A percentile compares a stretch with the other conserved stretches of the same genome.
These are phyloP conservation scores for Aspergillus transmontanensis DNA, from an alignment of 2,329 filamentous ascomycete genomes.

Conservation along the genomic window DNA sequence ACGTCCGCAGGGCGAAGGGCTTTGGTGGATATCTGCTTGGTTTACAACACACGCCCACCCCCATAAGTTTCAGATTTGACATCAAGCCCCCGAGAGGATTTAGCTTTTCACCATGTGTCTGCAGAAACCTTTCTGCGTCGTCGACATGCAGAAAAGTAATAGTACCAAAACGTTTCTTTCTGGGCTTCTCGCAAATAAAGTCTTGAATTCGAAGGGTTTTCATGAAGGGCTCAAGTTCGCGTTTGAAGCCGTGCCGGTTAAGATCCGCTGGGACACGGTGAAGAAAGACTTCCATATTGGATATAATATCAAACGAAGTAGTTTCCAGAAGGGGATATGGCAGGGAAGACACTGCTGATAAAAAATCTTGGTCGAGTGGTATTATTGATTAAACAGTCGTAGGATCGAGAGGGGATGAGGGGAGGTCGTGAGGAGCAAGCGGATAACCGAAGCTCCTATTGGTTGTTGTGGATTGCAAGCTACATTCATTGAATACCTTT, in stretches of 20 bases:
- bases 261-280: constrained; percentile 44
- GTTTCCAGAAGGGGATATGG: background rate
- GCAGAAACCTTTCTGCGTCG: constrained; percentile 50
- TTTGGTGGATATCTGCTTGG: constrained; percentile 42
- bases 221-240: constrained; percentile 44
- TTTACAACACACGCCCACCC: constrained; percentile 26
- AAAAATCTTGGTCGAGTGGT: no score
- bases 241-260: constrained; percentile 46
- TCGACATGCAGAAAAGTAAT: constrained; percentile 49
- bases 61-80: constrained; percentile 22
- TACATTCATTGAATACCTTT: background rate
- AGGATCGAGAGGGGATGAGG: background rate
- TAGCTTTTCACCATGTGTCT: constrained; percentile 27
- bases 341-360: background rate
- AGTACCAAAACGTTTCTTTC: constrained; percentile 43
- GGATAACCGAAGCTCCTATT: background rate
- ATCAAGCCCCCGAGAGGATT: constrained; percentile 4
- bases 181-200: constrained; percentile 50
- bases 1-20: constrained; percentile 36
- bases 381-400: no score
- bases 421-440: background rate
- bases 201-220: constrained; percentile 40
- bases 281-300: constrained; percentile 50
- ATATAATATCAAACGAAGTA: background rate
- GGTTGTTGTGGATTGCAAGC: background rate